Evolutionary conservation across 2,329 filamentous ascomycete genomes (phyloP), one percentile per base, ranked within the genome.

Genomic region (Aureobasidium sp.): DNA sequence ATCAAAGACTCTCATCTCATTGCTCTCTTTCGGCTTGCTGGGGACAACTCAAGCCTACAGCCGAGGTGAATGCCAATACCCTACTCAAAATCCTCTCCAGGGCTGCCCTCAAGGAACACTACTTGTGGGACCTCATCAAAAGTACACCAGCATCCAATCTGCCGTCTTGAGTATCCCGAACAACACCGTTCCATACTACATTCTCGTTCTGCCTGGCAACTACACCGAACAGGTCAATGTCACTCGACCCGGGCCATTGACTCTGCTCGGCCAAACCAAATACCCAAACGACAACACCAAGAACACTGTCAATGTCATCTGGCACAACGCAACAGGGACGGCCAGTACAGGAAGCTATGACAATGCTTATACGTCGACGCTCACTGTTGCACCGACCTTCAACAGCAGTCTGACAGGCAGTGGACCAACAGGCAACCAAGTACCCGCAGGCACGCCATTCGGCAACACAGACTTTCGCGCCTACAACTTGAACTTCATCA

Each of bases 401-500:
- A 78, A 86, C 58, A 74, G 81, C 7, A 80, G 78, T 10, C 66
- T 81, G 19, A 85, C 81, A 0, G 83, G 83, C 4, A 70, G 74
- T 3, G 83, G 83, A 0, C 74, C 83, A 0, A 82, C 79, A 0
- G 83, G 83, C 0, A 81, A 76, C 59, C 66, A 79, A 0, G 80
- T 86, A 0, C 79, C 81, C 0, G 71, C 66, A 0, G 75, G 71
- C 41, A 86, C 83, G 0, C 81, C 81, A 0, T 84, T 85, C 56
- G 83, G 83, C 2, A 83, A 78, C 61, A 63, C 59, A 0, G 76
- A 85, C 62, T 86, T 86, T 64, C 72, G 81, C 7, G 79, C 76
- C 0, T 86, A 86, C 65, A 86, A 86, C 60, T 69, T 86, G 34
- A 78, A 86, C 61, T 81, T 86, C 58, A 70, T 76, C 17, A 86